These are phyloP conservation scores for Aureobasidium lini DNA, from an alignment of 2,329 filamentous ascomycete genomes.

Conservation along the genomic window DNA sequence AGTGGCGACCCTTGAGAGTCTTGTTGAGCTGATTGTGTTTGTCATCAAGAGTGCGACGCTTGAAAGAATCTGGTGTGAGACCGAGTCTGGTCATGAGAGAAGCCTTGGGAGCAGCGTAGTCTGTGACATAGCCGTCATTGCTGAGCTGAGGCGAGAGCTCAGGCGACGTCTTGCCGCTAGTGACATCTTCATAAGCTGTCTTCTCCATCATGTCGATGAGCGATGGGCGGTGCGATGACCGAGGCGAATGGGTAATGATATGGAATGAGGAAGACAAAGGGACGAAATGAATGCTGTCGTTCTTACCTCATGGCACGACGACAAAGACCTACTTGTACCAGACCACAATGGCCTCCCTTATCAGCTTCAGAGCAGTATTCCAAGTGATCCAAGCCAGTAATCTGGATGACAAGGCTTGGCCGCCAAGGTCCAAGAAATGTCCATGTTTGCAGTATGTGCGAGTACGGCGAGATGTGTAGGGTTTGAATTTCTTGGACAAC, in stretches of 20 bases:
- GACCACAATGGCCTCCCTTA: not conserved
- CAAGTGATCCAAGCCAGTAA: constrained; percentile 9
- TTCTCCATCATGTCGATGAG: not conserved
- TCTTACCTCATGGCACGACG: not conserved
- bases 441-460: not conserved
- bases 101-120: constrained; percentile 15
- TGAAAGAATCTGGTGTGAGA: constrained; percentile 25
- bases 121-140: not conserved
- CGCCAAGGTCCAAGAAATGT: constrained; percentile 1
- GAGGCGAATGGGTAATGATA: not conserved
- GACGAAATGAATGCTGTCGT: not conserved
- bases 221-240: not conserved
- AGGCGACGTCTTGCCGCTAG: not conserved
- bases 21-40: constrained; percentile 28
- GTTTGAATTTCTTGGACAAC: not conserved
- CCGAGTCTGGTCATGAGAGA: constrained; percentile 24
- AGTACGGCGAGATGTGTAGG: not conserved
- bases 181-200: not conserved
- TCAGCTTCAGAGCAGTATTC: not conserved
- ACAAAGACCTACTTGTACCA: not conserved
- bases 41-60: constrained; percentile 23
- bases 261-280: not conserved
- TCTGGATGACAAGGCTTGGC: not conserved
- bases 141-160: not conserved
- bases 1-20: constrained; percentile 24